These are phyloP conservation scores for Trichoderma polysporum DNA, from an alignment of 2,329 filamentous ascomycete species.

Conservation along the genomic window DNA sequence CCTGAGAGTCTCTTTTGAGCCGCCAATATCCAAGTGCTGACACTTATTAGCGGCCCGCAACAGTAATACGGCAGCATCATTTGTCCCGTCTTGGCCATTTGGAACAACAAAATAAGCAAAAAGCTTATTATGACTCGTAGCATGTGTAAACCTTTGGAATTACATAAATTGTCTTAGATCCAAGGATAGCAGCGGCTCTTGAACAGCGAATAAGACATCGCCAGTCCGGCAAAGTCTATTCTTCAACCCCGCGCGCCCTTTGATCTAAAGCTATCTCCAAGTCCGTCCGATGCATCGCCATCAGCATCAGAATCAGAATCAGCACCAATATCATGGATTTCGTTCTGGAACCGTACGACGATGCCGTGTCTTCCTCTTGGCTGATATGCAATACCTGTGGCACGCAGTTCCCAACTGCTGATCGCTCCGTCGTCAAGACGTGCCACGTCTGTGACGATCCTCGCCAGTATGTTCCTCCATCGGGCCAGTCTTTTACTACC, in stretches of 20 bases:
- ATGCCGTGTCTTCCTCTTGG: slow-evolving; percentile 15
- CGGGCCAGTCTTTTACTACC: slow-evolving; percentile 62
- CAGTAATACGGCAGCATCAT: not conserved
- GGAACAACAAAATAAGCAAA: not conserved
- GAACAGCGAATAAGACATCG: not conserved
- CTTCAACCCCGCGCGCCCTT: slow-evolving; percentile 15
- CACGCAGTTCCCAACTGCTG: slow-evolving; percentile 57
- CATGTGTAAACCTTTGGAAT: not conserved
- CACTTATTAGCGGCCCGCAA: not conserved
- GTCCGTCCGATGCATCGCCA: not conserved
- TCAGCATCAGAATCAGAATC: not conserved
- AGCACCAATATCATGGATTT: slow-evolving; percentile 18
- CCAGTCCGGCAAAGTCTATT: not conserved
- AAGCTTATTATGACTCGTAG: not conserved
- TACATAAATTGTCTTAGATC: not conserved
- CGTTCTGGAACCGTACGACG: slow-evolving; percentile 20
- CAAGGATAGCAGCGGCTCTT: not conserved
- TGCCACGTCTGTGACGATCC: slow-evolving; percentile 75
- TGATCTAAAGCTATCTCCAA: not conserved
- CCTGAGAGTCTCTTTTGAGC: not conserved
- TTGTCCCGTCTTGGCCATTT: not conserved
- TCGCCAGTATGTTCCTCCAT: slow-evolving; percentile 64
- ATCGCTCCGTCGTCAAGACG: slow-evolving; percentile 47
- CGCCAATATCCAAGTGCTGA: not conserved
- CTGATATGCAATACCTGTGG: slow-evolving; percentile 69